Evolutionary conservation across 2,329 filamentous ascomycete genomes (phyloP), one percentile per base, ranked within the genome.

Genomic region (Arthrinium phaeospermum): DNA sequence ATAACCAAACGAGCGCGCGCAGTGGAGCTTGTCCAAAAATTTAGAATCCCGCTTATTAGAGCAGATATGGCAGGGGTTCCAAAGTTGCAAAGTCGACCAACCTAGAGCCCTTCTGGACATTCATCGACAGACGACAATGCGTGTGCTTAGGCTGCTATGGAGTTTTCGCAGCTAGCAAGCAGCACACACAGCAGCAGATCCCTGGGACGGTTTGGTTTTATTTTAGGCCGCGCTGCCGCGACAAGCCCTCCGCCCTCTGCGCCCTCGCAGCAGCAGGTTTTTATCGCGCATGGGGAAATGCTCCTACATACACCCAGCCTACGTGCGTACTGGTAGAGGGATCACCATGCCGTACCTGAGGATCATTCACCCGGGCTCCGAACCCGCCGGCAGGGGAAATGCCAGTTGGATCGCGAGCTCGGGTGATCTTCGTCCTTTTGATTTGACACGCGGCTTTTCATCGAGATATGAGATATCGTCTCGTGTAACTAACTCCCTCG

Each of bases 321-420:
- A 51, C 49, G 53, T 19, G 53, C 16, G 53, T 61, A 61, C 27
- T 30, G 27, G 27, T 30, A 19, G 27, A 14, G 1, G 27, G 27
- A 30, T 30, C 27, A 19, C 22, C 27, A 24, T 16, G 27, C 53
- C 53, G 53, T 61, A 61, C 53, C 53, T 61, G 53, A 34, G 22
- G 53, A 61, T 61, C 53, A 61, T 37, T 61, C 53, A 37, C 53
- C 53, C 53, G 53, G 53, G 30, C 53, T 37, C 53, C 53, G 53
- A 61, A 12, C 34, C 53, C 34, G 53, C 30, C 53, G 30, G 53
- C 7, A 34, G n/a, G 27, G 5, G 27, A 14, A 14, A 57, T 3
- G 10, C 8, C 19, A 47, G 49, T 53, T 53, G 24, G 12, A 2
- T 27, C 8, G 49, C 49, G 24, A 24, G 30, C 6, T 47, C 19